Evolutionary conservation across 305 asterid species (phyloP).

Genomic region (Fraxinus velutina): DNA sequence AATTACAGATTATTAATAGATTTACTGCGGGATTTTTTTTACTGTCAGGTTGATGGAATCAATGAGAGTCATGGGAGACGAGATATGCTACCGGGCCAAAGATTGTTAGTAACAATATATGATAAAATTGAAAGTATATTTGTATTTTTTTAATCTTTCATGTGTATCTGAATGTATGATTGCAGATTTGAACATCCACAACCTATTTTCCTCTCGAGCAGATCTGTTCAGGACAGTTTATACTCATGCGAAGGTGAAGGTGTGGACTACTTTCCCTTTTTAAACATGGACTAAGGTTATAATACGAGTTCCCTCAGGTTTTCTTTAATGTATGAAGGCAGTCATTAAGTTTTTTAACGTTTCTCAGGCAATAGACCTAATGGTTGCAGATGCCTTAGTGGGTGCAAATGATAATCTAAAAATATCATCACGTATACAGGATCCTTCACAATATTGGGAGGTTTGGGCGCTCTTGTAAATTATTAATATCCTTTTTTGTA

Average conservation of each 20-base stretch:
- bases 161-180: constrained; percentile 23
- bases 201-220: constrained; percentile 83
- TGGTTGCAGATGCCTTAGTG: constrained; percentile 86
- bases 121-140: constrained; percentile 11
- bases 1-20: not conserved
- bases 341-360: constrained; percentile 5
- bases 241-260: constrained; percentile 72
- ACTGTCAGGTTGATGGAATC: constrained; percentile 70
- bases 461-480: constrained; percentile 30
- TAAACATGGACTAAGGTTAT: not conserved
- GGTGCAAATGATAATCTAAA: constrained; percentile 63
- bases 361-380: constrained; percentile 78
- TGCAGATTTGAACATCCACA: constrained; percentile 79
- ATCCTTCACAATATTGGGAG: constrained; percentile 90
- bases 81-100: constrained; percentile 83
- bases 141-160: constrained; percentile 8
- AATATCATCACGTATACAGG: constrained; percentile 72
- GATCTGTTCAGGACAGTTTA: constrained; percentile 84
- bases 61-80: constrained; percentile 87
- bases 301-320: not conserved
- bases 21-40: constrained; percentile 17
- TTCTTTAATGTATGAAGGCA: constrained; percentile 6
- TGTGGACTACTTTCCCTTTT: not conserved
- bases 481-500: constrained; percentile 16
- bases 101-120: constrained; percentile 51